Evolutionary conservation across 169 alveolate species (phyloP).

Genomic region (Eimeria sp.): DNA sequence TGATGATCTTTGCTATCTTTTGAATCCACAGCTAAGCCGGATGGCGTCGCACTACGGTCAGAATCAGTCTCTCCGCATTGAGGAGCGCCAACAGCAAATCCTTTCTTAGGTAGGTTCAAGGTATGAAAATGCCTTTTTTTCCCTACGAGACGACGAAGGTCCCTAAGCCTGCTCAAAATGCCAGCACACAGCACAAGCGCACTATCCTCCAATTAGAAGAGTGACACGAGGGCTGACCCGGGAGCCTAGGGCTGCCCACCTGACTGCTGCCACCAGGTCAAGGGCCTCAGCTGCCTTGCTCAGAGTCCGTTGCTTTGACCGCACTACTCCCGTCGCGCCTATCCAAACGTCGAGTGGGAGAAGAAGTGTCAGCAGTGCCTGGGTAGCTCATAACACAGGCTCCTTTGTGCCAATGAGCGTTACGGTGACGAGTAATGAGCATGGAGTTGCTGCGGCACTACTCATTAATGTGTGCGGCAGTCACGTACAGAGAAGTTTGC

Average conservation of each 20-base stretch:
- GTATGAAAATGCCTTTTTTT: not conserved
- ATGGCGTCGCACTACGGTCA: not conserved
- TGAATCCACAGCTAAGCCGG: not conserved
- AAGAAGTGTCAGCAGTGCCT: conserved; percentile 45
- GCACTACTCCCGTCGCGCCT: conserved; percentile 33
- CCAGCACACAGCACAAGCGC: not conserved
- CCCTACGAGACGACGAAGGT: conserved; percentile 40
- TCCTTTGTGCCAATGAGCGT: not conserved
- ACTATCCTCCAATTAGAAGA: not conserved
- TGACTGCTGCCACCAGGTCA: conserved; percentile 57
- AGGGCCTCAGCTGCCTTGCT: conserved; percentile 69
- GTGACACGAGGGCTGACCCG: not conserved
- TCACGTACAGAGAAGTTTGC: conserved; percentile 54
- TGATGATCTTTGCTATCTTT: not conserved
- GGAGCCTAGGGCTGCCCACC: conserved; percentile 16
- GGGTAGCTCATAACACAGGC: not conserved
- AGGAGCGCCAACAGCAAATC: not conserved
- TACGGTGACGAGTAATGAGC: not conserved
- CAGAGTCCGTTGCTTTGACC: conserved; percentile 15
- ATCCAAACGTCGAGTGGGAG: conserved; percentile 50
- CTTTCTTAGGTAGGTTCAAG: too few relatives aligned
- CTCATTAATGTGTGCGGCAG: not conserved
- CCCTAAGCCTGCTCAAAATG: conserved; percentile 8
- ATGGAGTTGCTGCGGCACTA: not conserved
- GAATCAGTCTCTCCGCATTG: not conserved